Conservation (phyloP, 306 rosid genomes). For the Quercus berberidifolia region DNA sequence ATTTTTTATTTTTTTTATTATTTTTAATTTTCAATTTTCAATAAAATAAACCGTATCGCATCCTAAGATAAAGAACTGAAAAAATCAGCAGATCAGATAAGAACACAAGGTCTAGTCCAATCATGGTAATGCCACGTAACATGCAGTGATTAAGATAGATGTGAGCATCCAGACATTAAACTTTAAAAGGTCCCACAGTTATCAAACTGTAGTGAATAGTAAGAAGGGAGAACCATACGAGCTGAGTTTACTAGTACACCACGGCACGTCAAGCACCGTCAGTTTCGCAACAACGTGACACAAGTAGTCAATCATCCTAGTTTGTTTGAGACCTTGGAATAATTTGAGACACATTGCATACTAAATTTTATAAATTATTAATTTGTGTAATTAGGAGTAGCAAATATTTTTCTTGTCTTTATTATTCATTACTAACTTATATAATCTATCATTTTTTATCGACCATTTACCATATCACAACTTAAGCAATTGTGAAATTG, state of each 20-base stretch:
- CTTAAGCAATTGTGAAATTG: too few species aligned
- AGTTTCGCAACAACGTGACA: not conserved
- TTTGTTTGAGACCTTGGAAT: not conserved
- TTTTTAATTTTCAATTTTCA: too few species aligned
- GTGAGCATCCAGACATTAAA: not conserved
- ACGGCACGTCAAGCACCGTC: constrained; percentile 44
- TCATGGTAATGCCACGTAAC: not conserved
- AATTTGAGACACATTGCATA: too few species aligned
- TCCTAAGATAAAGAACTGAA: not conserved
- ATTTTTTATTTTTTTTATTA: too few species aligned
- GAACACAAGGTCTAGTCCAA: not conserved
- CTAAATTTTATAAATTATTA: too few species aligned
- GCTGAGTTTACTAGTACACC: constrained; percentile 11
- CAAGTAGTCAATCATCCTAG: not conserved
- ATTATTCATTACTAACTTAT: too few species aligned
- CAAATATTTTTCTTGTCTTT: too few species aligned
- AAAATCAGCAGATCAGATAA: not conserved
- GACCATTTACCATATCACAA: too few species aligned
- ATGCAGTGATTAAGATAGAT: not conserved
- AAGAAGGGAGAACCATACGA: not conserved
- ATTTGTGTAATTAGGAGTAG: too few species aligned
- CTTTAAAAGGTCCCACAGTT: constrained; percentile 4
- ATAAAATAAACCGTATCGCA: too few species aligned
- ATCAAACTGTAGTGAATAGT: not conserved
- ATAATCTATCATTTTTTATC: too few species aligned